Percentiles rank a stretch among this genome's conserved stretches.
phyloP scores from a whole-genome alignment of 495 filamentous ascomycete genomes.

The Penicillium waksmanii region DNA sequence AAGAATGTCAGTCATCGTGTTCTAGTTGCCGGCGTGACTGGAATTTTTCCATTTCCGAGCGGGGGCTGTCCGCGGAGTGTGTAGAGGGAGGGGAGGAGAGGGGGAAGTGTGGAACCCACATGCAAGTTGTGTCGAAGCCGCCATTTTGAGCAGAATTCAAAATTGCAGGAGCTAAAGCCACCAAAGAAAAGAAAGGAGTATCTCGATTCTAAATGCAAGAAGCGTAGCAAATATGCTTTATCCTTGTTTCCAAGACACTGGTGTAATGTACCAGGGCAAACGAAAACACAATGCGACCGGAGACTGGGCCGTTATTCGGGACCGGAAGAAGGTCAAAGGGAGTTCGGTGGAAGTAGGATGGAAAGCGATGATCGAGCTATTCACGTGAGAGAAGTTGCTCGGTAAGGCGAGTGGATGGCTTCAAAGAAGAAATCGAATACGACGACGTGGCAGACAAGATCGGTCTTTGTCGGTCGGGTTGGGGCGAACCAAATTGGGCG shows the following conservation, averaged over 20 bases:
- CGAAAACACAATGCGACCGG: slow-evolving; percentile 7
- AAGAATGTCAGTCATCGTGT: slow-evolving; percentile 23
- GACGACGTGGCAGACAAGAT: slow-evolving; percentile 17
- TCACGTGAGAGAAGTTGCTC: not conserved
- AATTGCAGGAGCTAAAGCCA: slow-evolving; percentile 20
- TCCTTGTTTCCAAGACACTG: slow-evolving; percentile 4
- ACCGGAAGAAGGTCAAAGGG: not conserved
- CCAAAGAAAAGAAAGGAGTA: slow-evolving; percentile 10
- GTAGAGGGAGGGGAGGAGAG: not conserved
- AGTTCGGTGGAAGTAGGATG: not conserved
- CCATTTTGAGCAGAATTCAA: slow-evolving; percentile 61
- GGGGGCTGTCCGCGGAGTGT: not conserved
- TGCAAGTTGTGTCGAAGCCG: slow-evolving; percentile 86
- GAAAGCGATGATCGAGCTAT: slow-evolving; percentile 6
- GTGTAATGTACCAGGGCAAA: not conserved
- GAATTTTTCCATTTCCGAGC: not conserved
- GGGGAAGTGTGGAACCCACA: slow-evolving; percentile 54
- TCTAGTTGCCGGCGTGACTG: not conserved
- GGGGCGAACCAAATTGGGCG: not conserved
- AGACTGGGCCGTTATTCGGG: not conserved
- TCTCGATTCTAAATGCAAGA: slow-evolving; percentile 4
- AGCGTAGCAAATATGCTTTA: not conserved
- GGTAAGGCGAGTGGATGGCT: not conserved
- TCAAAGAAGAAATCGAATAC: not conserved
- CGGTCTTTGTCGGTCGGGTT: not conserved